A percentile compares a stretch with the other conserved stretches of the same genome.
phyloP scores from a whole-genome alignment of 208 protist genomes.

The Trypanosoma lewisi region DNA sequence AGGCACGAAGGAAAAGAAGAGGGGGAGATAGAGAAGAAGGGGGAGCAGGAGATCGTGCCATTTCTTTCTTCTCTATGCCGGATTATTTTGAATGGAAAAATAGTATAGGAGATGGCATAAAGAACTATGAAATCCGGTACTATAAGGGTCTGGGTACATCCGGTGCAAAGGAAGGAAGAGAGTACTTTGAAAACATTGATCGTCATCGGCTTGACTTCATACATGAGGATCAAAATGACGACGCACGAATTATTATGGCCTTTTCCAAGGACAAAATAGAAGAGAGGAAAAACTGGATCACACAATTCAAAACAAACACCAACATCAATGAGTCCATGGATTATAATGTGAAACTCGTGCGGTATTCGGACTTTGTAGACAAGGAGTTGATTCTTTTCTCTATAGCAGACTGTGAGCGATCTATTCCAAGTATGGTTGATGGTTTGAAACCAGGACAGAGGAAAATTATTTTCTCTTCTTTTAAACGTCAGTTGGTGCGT shows the following conservation, averaged over 20 bases:
- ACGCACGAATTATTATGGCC: slow-evolving; percentile 97
- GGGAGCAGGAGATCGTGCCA: slow-evolving; percentile 38
- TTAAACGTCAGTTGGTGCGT: slow-evolving; percentile 98
- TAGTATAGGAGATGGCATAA: slow-evolving; percentile 54
- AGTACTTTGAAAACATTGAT: slow-evolving; percentile 99
- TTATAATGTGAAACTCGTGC: slow-evolving; percentile 87
- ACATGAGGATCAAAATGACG: slow-evolving; percentile 76
- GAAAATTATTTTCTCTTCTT: slow-evolving; percentile 99
- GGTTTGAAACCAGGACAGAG: slow-evolving; percentile 99
- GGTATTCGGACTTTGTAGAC: slow-evolving; percentile 98
- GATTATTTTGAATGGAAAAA: slow-evolving; percentile 98
- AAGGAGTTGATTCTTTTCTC: slow-evolving; percentile 99
- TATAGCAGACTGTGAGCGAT: slow-evolving; percentile 94
- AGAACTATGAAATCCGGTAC: slow-evolving; percentile 98
- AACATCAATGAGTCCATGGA: slow-evolving; percentile 87
- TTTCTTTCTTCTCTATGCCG: slow-evolving; percentile 99
- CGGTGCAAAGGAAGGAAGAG: slow-evolving; percentile 96
- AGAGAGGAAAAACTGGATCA: slow-evolving; percentile 99
- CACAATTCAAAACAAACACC: slow-evolving; percentile 80
- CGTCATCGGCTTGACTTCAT: slow-evolving; percentile 97
- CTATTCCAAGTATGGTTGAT: slow-evolving; percentile 96
- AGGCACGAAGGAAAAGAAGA: slow-evolving; percentile 90
- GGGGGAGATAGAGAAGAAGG: slow-evolving; percentile 65
- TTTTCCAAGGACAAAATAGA: slow-evolving; percentile 98
- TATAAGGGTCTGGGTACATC: slow-evolving; percentile 99